A percentile compares a stretch with the other conserved stretches of the same genome.
Evolutionary conservation across 2,329 filamentous ascomycete genomes (phyloP).

Genomic region (Cladosporium colombiae): DNA sequence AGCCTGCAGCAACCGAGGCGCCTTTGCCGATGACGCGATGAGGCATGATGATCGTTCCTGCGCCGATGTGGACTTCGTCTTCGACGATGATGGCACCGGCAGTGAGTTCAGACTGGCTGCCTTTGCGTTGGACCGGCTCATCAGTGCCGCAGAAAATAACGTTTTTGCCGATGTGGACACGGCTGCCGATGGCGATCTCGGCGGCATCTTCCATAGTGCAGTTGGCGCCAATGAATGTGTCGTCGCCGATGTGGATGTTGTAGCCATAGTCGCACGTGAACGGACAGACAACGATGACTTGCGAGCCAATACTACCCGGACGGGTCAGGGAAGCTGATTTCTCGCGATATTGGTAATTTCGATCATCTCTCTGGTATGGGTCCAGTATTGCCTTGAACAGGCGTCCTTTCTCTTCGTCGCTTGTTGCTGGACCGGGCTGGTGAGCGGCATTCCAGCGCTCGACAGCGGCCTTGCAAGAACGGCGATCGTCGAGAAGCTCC

Average conservation of each 20-base stretch:
- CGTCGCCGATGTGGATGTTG: constrained; percentile 84
- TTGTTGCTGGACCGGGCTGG: constrained; percentile 70
- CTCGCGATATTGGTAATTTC: constrained; percentile 40
- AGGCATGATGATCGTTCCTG: constrained; percentile 61
- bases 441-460: constrained; percentile 85
- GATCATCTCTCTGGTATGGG: constrained; percentile 57
- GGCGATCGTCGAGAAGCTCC: constrained; percentile 78
- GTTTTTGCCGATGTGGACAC: constrained; percentile 70
- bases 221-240: constrained; percentile 78
- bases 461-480: constrained; percentile 77
- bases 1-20: constrained; percentile 55
- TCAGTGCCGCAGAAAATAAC: constrained; percentile 79
- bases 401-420: constrained; percentile 64
- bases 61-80: constrained; percentile 67
- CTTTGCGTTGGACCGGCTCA: constrained; percentile 72
- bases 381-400: constrained; percentile 73
- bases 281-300: constrained; percentile 78
- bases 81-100: constrained; percentile 76
- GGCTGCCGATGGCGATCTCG: constrained; percentile 76
- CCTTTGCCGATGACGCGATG: constrained; percentile 56
- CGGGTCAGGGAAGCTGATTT: not conserved
- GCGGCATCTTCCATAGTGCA: constrained; percentile 88
- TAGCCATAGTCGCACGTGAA: constrained; percentile 96
- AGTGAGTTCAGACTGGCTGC: constrained; percentile 69
- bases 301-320: constrained; percentile 61